These are phyloP conservation scores for Dichotomopilus funicola DNA, from an alignment of 2,329 filamentous ascomycete genomes.

Conservation along the genomic window DNA sequence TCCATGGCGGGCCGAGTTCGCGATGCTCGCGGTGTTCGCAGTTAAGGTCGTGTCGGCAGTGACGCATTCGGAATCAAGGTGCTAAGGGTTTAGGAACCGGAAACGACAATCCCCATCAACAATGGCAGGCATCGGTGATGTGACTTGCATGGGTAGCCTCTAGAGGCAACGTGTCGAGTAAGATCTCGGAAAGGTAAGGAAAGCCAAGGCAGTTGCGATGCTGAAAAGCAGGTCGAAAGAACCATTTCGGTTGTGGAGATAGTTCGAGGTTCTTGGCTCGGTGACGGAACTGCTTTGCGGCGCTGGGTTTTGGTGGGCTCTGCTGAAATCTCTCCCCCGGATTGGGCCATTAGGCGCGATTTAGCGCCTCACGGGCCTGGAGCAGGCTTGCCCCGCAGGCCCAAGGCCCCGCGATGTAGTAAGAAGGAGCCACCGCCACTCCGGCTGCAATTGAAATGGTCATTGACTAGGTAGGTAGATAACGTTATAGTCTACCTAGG, in stretches of 20 bases:
- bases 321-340: neutral
- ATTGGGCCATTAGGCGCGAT: conserved; percentile 15
- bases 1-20: conserved; percentile 47
- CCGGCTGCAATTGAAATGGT: no score
- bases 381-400: neutral
- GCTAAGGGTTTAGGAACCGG: conserved; percentile 41
- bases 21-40: conserved; percentile 27
- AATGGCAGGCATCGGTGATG: conserved; percentile 39
- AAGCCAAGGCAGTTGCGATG: conserved; percentile 1
- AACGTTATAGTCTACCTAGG: no score
- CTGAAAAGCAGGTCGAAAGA: neutral
- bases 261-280: conserved; percentile 6
- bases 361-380: conserved; percentile 2
- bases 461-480: no score
- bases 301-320: conserved; percentile 8
- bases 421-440: no score
- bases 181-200: conserved; percentile 10
- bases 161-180: conserved; percentile 15
- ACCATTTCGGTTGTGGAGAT: neutral
- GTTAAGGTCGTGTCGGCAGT: conserved; percentile 24
- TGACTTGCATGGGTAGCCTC: conserved; percentile 16
- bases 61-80: conserved; percentile 43
- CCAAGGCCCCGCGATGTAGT: no score
- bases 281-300: conserved; percentile 15
- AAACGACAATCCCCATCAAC: conserved; percentile 36